Conservation (phyloP, 805 yeast species). For the Komagataella phaffii region DNA sequence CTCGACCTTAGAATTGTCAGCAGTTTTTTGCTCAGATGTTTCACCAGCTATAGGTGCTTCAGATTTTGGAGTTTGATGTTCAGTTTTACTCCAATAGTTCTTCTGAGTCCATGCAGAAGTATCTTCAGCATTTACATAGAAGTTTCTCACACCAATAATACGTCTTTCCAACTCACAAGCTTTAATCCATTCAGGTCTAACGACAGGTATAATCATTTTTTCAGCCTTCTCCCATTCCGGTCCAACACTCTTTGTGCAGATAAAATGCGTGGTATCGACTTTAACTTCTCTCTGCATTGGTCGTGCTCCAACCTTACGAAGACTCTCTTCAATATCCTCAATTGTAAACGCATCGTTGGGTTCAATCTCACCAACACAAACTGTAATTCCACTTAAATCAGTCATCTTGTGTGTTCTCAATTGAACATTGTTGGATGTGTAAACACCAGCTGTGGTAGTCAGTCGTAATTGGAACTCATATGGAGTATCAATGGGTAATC, state of each 20-base stretch:
- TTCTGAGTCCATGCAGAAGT: constrained; percentile 27
- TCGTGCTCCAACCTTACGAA: constrained; percentile 68
- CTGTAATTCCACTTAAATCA: constrained; percentile 83
- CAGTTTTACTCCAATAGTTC: constrained; percentile 22
- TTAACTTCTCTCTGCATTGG: constrained; percentile 61
- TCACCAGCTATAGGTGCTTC: background rate
- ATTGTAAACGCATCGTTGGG: constrained; percentile 30
- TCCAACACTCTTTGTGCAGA: constrained; percentile 62
- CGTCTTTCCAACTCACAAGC: constrained; percentile 86
- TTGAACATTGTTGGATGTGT: constrained; percentile 48
- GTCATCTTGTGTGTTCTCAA: constrained; percentile 93
- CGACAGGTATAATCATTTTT: constrained; percentile 81
- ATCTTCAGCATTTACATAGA: constrained; percentile 47
- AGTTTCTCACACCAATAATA: constrained; percentile 86
- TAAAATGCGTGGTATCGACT: constrained; percentile 89
- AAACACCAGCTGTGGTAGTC: constrained; percentile 85
- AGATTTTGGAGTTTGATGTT: background rate
- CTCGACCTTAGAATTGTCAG: background rate
- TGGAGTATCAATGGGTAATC: constrained; percentile 75
- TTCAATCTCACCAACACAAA: constrained; percentile 75
- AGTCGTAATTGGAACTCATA: constrained; percentile 71
- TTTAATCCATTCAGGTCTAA: constrained; percentile 93
- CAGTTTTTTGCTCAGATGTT: background rate
- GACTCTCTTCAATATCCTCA: constrained; percentile 49
- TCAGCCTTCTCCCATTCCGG: constrained; percentile 66